Percentiles rank a stretch among this genome's conserved stretches.
These are phyloP conservation scores for Sclerotinia spermophila DNA, from an alignment of 2,329 filamentous ascomycete genomes.

Conservation along the genomic window DNA sequence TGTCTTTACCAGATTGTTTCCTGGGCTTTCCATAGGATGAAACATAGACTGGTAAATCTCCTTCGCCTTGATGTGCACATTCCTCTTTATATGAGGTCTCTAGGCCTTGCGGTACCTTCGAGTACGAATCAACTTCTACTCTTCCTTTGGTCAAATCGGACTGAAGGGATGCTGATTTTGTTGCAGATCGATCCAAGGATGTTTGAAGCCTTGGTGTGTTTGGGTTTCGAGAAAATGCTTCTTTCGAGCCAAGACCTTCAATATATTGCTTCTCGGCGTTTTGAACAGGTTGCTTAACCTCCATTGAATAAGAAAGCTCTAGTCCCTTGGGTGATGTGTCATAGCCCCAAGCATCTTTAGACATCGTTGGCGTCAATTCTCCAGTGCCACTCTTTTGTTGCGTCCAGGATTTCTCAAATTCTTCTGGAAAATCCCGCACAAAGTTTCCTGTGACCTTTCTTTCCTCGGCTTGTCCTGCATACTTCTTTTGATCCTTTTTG, in stretches of 20 bases:
- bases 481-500: background rate
- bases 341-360: slow-evolving; percentile 14
- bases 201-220: slow-evolving; percentile 32
- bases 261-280: slow-evolving; percentile 31
- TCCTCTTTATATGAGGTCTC: slow-evolving; percentile 17
- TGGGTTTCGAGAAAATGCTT: slow-evolving; percentile 27
- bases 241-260: slow-evolving; percentile 25
- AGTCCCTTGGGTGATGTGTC: slow-evolving; percentile 16
- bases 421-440: slow-evolving; percentile 50
- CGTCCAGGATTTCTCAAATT: slow-evolving; percentile 46
- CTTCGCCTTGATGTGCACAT: slow-evolving; percentile 21
- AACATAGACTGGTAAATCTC: slow-evolving; percentile 20
- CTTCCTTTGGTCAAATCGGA: background rate
- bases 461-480: background rate
- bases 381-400: slow-evolving; percentile 21
- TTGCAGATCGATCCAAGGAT: slow-evolving; percentile 32
- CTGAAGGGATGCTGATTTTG: background rate
- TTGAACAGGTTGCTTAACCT: slow-evolving; percentile 25
- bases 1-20: slow-evolving; percentile 27
- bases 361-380: slow-evolving; percentile 23
- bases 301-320: slow-evolving; percentile 16
- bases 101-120: slow-evolving; percentile 18
- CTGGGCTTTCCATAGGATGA: slow-evolving; percentile 21
- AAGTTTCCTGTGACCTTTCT: slow-evolving; percentile 46
- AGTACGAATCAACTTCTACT: slow-evolving; percentile 5